Conservation (phyloP, 1,284 basidiomycete species). For the Sanghuangporus weigelae region DNA sequence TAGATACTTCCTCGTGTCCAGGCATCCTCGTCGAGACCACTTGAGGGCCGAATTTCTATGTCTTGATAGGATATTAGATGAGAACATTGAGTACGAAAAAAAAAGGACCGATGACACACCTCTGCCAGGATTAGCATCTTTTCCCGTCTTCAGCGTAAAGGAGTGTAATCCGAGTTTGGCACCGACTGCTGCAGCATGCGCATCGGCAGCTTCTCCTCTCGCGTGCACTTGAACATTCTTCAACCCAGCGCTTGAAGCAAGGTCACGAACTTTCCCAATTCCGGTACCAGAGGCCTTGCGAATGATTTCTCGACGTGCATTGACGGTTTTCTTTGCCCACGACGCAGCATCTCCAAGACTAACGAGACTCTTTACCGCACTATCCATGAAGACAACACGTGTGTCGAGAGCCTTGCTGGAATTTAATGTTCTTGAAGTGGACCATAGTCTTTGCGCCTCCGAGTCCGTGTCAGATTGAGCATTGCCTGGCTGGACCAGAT, state of each 20-base stretch:
- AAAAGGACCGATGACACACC: constrained; percentile 36
- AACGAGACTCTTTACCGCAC: constrained; percentile 48
- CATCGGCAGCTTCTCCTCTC: constrained; percentile 33
- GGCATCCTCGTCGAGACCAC: constrained; percentile 43
- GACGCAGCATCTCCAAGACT: constrained; percentile 51
- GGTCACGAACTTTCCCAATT: constrained; percentile 58
- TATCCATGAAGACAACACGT: constrained; percentile 22
- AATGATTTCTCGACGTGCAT: constrained; percentile 56
- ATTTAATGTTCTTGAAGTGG: constrained; percentile 4
- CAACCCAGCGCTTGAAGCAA: constrained; percentile 38
- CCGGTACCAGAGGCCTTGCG: constrained; percentile 63
- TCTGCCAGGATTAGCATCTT: constrained; percentile 27
- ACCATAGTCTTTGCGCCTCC: constrained; percentile 15
- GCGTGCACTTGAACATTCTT: constrained; percentile 5
- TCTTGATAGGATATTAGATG: constrained; percentile 26
- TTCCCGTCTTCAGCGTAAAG: constrained; percentile 71
- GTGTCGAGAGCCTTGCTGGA: constrained; percentile 15
- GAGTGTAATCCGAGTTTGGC: constrained; percentile 69
- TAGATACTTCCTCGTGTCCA: constrained; percentile 74
- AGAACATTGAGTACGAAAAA: not conserved
- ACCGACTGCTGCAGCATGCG: constrained; percentile 76
- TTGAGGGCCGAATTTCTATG: constrained; percentile 37
- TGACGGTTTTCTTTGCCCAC: constrained; percentile 42
- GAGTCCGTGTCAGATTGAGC: not conserved
- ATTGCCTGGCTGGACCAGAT: constrained; percentile 1